Conservation (phyloP, 768 basidiomycete genomes). For the Psilocybe tampanensis region DNA sequence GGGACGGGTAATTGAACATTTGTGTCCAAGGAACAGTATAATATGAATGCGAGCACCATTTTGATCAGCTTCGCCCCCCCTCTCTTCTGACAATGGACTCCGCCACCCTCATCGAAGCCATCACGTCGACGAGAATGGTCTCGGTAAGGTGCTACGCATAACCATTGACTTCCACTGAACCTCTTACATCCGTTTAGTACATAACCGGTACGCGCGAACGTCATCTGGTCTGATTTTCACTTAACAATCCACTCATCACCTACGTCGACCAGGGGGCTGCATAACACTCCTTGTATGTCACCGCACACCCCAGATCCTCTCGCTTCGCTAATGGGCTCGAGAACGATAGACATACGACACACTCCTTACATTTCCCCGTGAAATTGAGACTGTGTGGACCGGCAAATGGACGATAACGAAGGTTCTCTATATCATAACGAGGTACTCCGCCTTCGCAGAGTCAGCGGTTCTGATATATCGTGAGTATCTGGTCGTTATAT, state of each 20-base stretch:
- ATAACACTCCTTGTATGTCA: conserved; percentile 10
- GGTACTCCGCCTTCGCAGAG: conserved; percentile 23
- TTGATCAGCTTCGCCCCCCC: neutral
- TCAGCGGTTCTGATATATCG: conserved; percentile 22
- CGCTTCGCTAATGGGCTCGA: neutral
- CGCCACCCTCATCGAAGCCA: conserved; percentile 3
- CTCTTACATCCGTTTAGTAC: neutral
- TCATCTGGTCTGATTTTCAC: neutral
- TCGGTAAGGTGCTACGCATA: conserved; percentile 3
- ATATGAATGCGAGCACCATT: too few species aligned
- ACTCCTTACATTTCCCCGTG: conserved; percentile 20
- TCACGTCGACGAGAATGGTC: conserved; percentile 13
- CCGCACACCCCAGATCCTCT: neutral
- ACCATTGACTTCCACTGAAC: neutral
- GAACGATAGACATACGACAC: conserved; percentile 18
- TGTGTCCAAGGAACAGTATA: too few species aligned
- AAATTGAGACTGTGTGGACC: conserved; percentile 19
- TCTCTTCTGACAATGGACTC: conserved; percentile 3
- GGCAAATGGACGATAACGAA: conserved; percentile 17
- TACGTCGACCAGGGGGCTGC: conserved; percentile 3
- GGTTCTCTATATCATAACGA: conserved; percentile 21
- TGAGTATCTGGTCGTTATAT: too few species aligned
- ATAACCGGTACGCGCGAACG: conserved; percentile 4
- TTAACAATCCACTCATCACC: neutral
- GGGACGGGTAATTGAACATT: too few species aligned